Base-by-base conservation (phyloP, 2,329 filamentous ascomycete genomes). In the Colletotrichum abscissum region DNA sequence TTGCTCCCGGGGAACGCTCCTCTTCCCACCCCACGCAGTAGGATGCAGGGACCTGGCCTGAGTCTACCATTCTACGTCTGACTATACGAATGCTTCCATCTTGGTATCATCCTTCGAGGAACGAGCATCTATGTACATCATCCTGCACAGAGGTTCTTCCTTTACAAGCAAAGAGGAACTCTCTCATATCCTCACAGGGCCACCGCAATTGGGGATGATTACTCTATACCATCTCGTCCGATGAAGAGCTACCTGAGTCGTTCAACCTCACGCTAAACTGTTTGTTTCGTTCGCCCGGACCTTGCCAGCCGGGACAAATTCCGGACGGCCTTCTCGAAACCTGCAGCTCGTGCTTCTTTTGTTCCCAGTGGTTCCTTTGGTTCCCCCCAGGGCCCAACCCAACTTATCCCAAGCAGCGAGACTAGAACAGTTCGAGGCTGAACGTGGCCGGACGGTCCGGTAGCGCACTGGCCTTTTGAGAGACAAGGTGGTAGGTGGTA, bases 281-380 rank as follows among this genome's bases (percentile, higher is more conserved):
- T 59, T 19, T 49, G 55, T 71, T 69, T 46, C 49, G 49, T n/a
- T 67, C 28, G 33, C n/a, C 63, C 4, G 46, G 55, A 26, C 68
- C 24, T 38, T 60, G 66, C 28, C 54, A 72, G 66, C 54, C 66
- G 59, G 59, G 42, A 49, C 22, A 42, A 28, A 54, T n/a, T 69
- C 67, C 65, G 66, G 66, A 64, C 66, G 55, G 52, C 46, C 69
- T 72, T 72, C 69, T 72, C 69, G 65, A 72, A 72, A 69, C 57
- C 49, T 72, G 56, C 63, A 67, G 56, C 63, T 63, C 26, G n/a
- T 56, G 35, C 42, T 38, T 35, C 28, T 38, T 22, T 64, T 30
- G 46, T 55, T 55, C 42, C 19, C 42, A 49, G 5, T 42, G 5
- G 38, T 42, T 42, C 38, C 14, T 7, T 38, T 38, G 35, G 4